phyloP scores from a whole-genome alignment of 148 eudicot species.

The Fagopyrum esculentum region DNA sequence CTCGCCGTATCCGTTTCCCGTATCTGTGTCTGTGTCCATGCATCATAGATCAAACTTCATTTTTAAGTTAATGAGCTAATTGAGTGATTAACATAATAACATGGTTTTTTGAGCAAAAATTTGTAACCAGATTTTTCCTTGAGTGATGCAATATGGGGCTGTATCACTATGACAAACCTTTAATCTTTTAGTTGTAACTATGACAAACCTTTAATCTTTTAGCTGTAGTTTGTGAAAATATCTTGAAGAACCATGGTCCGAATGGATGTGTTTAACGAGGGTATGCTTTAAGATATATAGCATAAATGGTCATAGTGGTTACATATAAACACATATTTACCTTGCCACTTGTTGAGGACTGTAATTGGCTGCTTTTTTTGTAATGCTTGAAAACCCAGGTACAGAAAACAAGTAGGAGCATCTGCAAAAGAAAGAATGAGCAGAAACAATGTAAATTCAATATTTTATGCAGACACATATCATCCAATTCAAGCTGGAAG shows the following conservation, averaged over 20 bases:
- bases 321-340: no score
- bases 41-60: no score
- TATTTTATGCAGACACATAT: constrained; percentile 72
- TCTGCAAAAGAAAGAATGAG: constrained; percentile 17
- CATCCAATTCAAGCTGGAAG: constrained; percentile 97
- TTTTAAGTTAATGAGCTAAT: no score
- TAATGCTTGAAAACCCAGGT: not conserved
- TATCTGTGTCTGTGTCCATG: no score
- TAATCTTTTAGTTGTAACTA: no score
- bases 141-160: not conserved
- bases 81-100: not conserved
- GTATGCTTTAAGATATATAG: no score
- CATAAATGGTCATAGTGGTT: no score
- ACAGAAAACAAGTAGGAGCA: not conserved
- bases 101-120: not conserved
- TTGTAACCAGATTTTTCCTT: not conserved
- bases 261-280: no score
- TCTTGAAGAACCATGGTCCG: not conserved
- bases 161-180: not conserved
- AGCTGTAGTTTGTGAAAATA: not conserved
- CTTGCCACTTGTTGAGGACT: not conserved
- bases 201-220: not conserved
- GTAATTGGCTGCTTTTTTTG: not conserved
- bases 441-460: constrained; percentile 38
- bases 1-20: no score